phyloP scores from a whole-genome alignment of 177 flowering plant genomes.

The Vitis hybrid region DNA sequence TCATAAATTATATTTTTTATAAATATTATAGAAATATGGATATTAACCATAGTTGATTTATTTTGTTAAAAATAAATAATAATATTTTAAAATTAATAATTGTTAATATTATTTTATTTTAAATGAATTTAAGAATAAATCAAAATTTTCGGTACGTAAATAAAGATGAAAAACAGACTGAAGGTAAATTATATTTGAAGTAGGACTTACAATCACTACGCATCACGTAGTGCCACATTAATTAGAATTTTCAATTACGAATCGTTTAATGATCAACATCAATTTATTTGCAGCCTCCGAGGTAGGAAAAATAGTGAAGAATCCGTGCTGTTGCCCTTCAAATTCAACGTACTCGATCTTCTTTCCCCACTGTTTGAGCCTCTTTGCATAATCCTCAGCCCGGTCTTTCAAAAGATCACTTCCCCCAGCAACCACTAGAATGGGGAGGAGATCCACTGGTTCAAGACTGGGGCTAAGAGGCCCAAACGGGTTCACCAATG shows the following conservation, averaged over 20 bases:
- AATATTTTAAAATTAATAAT: too few relatives aligned
- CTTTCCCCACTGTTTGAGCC: slow-evolving; percentile 51
- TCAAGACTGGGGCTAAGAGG: slow-evolving; percentile 45
- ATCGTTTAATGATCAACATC: slow-evolving; percentile 34
- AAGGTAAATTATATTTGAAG: too few relatives aligned
- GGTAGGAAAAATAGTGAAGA: slow-evolving; percentile 56
- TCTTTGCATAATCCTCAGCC: slow-evolving; percentile 46
- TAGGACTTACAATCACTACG: too few relatives aligned
- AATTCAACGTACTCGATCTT: slow-evolving; percentile 58
- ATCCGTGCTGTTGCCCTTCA: slow-evolving; percentile 69
- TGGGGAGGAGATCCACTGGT: slow-evolving; percentile 40
- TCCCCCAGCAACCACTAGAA: slow-evolving; percentile 56
- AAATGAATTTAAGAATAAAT: too few relatives aligned
- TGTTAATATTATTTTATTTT: too few relatives aligned
- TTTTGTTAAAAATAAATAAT: too few relatives aligned
- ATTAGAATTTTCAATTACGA: slow-evolving; percentile 20
- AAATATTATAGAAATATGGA: too few relatives aligned
- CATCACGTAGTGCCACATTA: too few relatives aligned
- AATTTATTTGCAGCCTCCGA: slow-evolving; percentile 38
- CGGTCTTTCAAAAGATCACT: slow-evolving; percentile 61
- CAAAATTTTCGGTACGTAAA: too few relatives aligned
- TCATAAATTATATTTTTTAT: too few relatives aligned
- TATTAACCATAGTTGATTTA: too few relatives aligned
- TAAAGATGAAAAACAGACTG: too few relatives aligned
- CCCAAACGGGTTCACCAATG: slow-evolving; percentile 70